phyloP scores from a whole-genome alignment of 2,329 filamentous ascomycete species.

The Atkinsonella hypoxylon region DNA sequence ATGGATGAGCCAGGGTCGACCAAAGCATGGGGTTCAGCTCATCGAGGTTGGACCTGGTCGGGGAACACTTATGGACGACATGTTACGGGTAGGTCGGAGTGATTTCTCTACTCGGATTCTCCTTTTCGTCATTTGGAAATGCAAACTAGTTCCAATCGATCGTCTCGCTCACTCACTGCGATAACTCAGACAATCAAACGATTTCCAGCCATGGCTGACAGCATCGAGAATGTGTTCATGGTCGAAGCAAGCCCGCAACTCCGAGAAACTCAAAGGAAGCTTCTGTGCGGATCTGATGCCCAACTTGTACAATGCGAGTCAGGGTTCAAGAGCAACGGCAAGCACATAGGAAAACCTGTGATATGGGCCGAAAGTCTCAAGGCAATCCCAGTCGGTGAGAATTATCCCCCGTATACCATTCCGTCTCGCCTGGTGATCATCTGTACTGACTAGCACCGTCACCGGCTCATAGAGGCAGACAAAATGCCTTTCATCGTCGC shows the following conservation, averaged over 20 bases:
- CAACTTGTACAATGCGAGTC: conserved; percentile 57
- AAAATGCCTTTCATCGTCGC: conserved; percentile 88
- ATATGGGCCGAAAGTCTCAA: conserved; percentile 86
- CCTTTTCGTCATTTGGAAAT: neutral
- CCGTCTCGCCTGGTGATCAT: neutral
- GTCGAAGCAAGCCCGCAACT: conserved; percentile 85
- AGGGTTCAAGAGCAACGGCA: conserved; percentile 64
- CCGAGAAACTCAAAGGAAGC: conserved; percentile 62
- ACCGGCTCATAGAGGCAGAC: conserved; percentile 36
- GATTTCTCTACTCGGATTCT: conserved; percentile 7
- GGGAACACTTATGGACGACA: conserved; percentile 94
- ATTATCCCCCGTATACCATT: neutral
- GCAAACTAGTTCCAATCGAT: neutral
- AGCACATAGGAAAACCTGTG: conserved; percentile 62
- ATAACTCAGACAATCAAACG: conserved; percentile 59
- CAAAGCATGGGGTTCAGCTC: conserved; percentile 63
- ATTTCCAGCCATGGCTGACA: conserved; percentile 65
- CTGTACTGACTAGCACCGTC: neutral
- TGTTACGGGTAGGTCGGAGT: conserved; percentile 57
- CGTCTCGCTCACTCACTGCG: neutral
- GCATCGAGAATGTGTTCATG: conserved; percentile 80
- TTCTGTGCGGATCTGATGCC: conserved; percentile 65
- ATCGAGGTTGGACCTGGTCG: conserved; percentile 91
- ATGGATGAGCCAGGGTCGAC: conserved; percentile 84
- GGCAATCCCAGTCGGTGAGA: conserved; percentile 58